Evolutionary conservation across 345 rosid species (phyloP).

Genomic region (Syzygium oleosum): DNA sequence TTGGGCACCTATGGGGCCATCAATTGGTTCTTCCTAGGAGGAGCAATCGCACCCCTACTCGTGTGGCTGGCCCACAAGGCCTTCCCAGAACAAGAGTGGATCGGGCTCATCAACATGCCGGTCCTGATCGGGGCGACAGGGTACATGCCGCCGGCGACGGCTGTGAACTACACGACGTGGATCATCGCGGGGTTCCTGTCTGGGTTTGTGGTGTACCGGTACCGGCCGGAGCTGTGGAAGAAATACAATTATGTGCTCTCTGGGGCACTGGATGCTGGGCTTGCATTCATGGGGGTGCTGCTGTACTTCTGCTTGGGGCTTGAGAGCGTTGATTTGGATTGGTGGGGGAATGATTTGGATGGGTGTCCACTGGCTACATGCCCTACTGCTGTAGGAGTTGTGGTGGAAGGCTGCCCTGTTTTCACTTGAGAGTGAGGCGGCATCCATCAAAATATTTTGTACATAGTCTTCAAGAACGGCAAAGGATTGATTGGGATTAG

Average conservation of each 20-base stretch:
- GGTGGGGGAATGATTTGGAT: constrained; percentile 99
- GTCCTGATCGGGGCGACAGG: constrained; percentile 80
- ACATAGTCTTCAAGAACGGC: background rate
- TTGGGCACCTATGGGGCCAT: constrained; percentile 61
- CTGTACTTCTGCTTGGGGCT: constrained; percentile 78
- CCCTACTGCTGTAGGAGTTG: constrained; percentile 64
- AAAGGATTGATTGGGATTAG: background rate
- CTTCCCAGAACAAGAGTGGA: constrained; percentile 80
- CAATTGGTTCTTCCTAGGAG: constrained; percentile 88
- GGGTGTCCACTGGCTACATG: constrained; percentile 88
- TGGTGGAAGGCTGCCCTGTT: constrained; percentile 77
- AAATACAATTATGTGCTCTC: constrained; percentile 87
- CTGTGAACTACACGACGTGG: constrained; percentile 96
- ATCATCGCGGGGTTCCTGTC: constrained; percentile 70
- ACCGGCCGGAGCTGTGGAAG: constrained; percentile 71
- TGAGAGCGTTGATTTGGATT: constrained; percentile 51
- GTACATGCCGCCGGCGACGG: constrained; percentile 96
- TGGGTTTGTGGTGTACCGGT: constrained; percentile 73
- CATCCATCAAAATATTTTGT: background rate
- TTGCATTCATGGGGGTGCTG: constrained; percentile 95
- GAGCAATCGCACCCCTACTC: constrained; percentile 66
- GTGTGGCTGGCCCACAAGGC: constrained; percentile 78
- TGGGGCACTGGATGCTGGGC: constrained; percentile 88
- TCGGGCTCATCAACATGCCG: constrained; percentile 83
- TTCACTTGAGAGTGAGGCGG: constrained; percentile 7